Percentiles rank a stretch among this genome's conserved stretches.
These are phyloP conservation scores for Kwoniella heveanensis DNA, from an alignment of 768 basidiomycete genomes.

Conservation along the genomic window DNA sequence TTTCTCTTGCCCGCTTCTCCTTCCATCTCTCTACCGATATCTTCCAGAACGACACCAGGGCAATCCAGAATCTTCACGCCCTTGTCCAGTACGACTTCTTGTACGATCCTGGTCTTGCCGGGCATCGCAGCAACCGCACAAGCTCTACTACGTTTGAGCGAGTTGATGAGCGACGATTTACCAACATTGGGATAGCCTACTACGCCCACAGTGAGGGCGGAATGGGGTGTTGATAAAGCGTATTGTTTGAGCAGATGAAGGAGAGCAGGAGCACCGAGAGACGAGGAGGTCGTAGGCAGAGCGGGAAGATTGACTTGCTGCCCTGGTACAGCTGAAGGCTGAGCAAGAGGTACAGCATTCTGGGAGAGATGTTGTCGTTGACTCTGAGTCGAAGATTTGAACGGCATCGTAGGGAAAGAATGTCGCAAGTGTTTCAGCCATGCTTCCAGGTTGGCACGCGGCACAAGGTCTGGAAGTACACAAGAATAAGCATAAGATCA, in stretches of 20 bases:
- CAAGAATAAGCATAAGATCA: too few relatives aligned
- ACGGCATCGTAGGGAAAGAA: slow-evolving; percentile 87
- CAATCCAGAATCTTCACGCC: slow-evolving; percentile 91
- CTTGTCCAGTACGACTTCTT: slow-evolving; percentile 88
- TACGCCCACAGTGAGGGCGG: slow-evolving; percentile 56
- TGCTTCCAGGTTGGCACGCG: slow-evolving; percentile 78
- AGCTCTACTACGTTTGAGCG: slow-evolving; percentile 55
- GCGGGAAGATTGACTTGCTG: slow-evolving; percentile 39
- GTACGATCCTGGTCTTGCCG: slow-evolving; percentile 88
- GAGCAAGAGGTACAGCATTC: slow-evolving; percentile 44
- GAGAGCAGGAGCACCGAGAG: slow-evolving; percentile 60
- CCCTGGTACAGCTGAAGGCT: slow-evolving; percentile 35
- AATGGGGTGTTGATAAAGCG: slow-evolving; percentile 54
- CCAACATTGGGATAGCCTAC: slow-evolving; percentile 58
- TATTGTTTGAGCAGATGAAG: slow-evolving; percentile 73
- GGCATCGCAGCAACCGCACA: slow-evolving; percentile 93
- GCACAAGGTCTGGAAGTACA: slow-evolving; percentile 74
- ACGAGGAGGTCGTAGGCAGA: slow-evolving; percentile 51
- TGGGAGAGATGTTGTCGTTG: slow-evolving; percentile 78
- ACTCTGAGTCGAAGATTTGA: slow-evolving; percentile 75
- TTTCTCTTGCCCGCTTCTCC: slow-evolving; percentile 58
- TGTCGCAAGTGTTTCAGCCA: slow-evolving; percentile 93
- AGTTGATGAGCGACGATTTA: slow-evolving; percentile 57
- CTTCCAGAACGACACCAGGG: slow-evolving; percentile 95
- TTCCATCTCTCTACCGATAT: slow-evolving; percentile 62